Evolutionary conservation across 2,329 filamentous ascomycete genomes (phyloP).

Genomic region (Tympanopsis confertula): DNA sequence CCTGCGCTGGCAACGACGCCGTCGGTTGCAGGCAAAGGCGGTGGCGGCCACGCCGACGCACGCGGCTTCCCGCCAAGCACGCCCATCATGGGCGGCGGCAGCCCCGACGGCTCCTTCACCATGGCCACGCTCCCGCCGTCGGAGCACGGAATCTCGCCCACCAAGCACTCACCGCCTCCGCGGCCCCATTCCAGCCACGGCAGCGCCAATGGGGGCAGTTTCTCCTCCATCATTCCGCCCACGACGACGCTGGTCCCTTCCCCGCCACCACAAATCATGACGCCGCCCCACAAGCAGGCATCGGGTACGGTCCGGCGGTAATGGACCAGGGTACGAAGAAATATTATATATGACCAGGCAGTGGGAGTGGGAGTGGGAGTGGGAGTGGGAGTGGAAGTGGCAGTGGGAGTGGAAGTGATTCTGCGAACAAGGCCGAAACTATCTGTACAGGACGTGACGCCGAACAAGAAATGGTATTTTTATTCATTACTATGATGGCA

Average conservation of each 20-base stretch:
- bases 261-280: constrained; percentile 41
- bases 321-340: background rate
- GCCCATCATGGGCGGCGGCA: background rate
- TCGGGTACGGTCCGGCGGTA: background rate
- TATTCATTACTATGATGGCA: no score
- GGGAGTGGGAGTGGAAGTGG: background rate
- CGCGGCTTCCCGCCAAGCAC: background rate
- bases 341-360: background rate
- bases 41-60: background rate
- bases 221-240: constrained; percentile 41
- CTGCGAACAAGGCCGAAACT: no score
- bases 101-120: background rate
- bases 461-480: no score
- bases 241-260: constrained; percentile 44
- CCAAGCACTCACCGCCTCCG: constrained; percentile 36
- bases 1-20: background rate
- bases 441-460: no score
- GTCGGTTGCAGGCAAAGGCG: background rate
- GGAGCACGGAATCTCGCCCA: constrained; percentile 36
- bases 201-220: constrained; percentile 14
- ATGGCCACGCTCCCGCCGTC: constrained; percentile 24
- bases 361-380: background rate
- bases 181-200: constrained; percentile 14
- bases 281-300: constrained; percentile 44
- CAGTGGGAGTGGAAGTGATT: background rate